These are phyloP conservation scores for Wickerhamomyces rabaulensis DNA, from an alignment of 805 yeast genomes.

Conservation along the genomic window DNA sequence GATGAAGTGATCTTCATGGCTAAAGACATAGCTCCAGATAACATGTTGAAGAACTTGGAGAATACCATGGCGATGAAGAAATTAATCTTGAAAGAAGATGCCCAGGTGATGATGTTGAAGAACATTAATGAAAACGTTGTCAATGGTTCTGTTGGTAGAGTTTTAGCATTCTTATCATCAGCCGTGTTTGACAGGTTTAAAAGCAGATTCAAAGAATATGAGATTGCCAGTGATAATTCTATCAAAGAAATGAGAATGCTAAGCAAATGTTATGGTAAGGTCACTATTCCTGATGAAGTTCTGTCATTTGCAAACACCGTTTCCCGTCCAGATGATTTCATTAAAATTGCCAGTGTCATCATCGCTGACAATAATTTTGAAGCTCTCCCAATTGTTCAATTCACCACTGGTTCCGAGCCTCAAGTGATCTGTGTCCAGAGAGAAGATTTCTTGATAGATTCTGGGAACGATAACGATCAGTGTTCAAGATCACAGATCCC, in stretches of 20 bases:
- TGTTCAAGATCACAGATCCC: constrained; percentile 58
- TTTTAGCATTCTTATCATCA: constrained; percentile 36
- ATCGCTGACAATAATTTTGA: neutral
- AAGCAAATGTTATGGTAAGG: constrained; percentile 25
- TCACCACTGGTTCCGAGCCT: constrained; percentile 24
- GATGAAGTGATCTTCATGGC: constrained; percentile 39
- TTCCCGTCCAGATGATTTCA: constrained; percentile 10
- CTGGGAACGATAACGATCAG: constrained; percentile 22
- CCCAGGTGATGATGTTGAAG: constrained; percentile 92
- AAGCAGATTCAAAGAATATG: constrained; percentile 11
- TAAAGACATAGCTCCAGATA: constrained; percentile 31
- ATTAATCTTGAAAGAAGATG: constrained; percentile 68
- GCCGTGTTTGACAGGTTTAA: constrained; percentile 13
- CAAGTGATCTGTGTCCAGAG: constrained; percentile 30
- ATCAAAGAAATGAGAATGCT: constrained; percentile 22
- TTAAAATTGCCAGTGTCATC: constrained; percentile 8
- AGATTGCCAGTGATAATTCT: constrained; percentile 17
- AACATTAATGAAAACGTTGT: constrained; percentile 74
- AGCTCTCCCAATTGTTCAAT: constrained; percentile 29
- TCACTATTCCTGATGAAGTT: constrained; percentile 23
- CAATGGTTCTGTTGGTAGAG: constrained; percentile 86
- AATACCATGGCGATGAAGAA: constrained; percentile 66
- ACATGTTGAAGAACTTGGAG: constrained; percentile 33
- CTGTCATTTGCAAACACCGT: constrained; percentile 18
- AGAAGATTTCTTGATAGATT: constrained; percentile 33